Percentiles rank a stretch among this genome's conserved stretches.
phyloP scores from a whole-genome alignment of 208 protist species.

The Wallacemonas sp. region DNA sequence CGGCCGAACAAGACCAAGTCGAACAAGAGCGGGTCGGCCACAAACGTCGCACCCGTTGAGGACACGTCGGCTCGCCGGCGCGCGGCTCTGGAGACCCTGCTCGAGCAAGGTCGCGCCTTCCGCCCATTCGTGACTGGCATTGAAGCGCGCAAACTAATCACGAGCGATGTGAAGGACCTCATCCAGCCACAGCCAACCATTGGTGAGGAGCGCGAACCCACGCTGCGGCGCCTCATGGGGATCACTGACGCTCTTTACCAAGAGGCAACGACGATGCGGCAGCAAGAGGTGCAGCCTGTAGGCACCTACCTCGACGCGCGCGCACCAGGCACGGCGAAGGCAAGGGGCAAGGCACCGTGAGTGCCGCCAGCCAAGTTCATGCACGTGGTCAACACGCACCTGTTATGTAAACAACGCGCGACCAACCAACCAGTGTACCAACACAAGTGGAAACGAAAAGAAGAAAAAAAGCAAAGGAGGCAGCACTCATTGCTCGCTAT shows the following conservation, averaged over 20 bases:
- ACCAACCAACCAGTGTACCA: background rate
- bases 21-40: conserved; percentile 17
- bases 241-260: conserved; percentile 53
- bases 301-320: conserved; percentile 54
- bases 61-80: conserved; percentile 15
- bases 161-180: conserved; percentile 20
- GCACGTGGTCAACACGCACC: too few relatives aligned
- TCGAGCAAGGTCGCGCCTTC: conserved; percentile 43
- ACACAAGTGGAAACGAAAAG: too few relatives aligned
- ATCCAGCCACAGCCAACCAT: conserved; percentile 63
- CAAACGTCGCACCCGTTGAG: background rate
- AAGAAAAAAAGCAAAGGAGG: background rate
- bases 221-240: conserved; percentile 63
- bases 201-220: conserved; percentile 47
- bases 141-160: conserved; percentile 53
- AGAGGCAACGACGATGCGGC: conserved; percentile 26
- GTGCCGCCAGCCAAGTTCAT: too few relatives aligned
- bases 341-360: background rate
- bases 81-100: conserved; percentile 4
- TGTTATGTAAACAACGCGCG: too few relatives aligned
- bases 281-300: conserved; percentile 24
- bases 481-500: conserved; percentile 1
- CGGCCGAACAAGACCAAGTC: conserved; percentile 7
- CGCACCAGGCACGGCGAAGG: background rate
- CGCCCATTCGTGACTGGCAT: conserved; percentile 68